phyloP scores from a whole-genome alignment of 371 early-diverging fungal genomes.

The Mucor saturninus region DNA sequence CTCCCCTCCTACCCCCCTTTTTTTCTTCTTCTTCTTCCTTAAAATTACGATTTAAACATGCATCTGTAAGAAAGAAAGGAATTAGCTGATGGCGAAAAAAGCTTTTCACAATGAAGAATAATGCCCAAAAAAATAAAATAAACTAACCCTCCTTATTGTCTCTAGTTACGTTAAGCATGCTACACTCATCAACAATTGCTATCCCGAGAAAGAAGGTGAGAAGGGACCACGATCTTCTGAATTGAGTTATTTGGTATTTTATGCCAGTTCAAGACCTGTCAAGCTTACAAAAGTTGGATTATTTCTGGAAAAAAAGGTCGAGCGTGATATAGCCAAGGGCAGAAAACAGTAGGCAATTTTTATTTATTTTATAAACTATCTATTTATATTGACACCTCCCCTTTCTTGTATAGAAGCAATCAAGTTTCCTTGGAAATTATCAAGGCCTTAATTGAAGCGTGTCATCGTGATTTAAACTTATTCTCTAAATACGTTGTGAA shows the following conservation, averaged over 20 bases:
- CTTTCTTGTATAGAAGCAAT: conserved; percentile 35
- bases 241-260: conserved; percentile 89
- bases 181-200: conserved; percentile 89
- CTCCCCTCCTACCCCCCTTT: background rate
- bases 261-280: conserved; percentile 87
- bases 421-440: conserved; percentile 71
- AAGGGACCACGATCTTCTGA: conserved; percentile 82
- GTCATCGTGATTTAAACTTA: conserved; percentile 77
- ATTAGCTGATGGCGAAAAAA: background rate
- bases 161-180: conserved; percentile 85
- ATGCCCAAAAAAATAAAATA: background rate
- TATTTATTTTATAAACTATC: background rate
- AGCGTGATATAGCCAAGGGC: conserved; percentile 68
- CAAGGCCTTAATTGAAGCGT: conserved; percentile 72
- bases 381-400: background rate
- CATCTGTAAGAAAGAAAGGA: conserved; percentile 38
- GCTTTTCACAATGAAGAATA: background rate
- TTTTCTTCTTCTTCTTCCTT: conserved; percentile 13
- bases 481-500: conserved; percentile 79
- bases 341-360: conserved; percentile 50
- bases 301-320: conserved; percentile 80
- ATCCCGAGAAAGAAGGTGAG: conserved; percentile 83
- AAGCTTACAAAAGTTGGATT: conserved; percentile 92
- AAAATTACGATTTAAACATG: conserved; percentile 21
- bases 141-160: background rate